phyloP scores from a whole-genome alignment of 345 rosid genomes.

The Populus tremula region DNA sequence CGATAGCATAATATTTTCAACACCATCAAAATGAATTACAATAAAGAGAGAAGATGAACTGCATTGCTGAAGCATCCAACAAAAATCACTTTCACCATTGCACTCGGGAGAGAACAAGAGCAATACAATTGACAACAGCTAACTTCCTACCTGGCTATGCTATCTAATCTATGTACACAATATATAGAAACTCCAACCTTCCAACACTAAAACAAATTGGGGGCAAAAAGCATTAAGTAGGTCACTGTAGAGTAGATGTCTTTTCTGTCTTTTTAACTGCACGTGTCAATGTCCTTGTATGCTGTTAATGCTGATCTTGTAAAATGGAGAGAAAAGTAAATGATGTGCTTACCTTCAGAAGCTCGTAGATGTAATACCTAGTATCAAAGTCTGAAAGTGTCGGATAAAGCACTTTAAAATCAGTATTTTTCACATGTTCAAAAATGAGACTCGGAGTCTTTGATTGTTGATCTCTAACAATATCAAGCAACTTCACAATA shows the following conservation, averaged over 20 bases:
- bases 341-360: conserved; percentile 59
- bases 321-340: background rate
- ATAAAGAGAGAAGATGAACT: background rate
- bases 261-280: background rate
- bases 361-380: conserved; percentile 83
- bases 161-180: background rate
- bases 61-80: background rate
- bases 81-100: background rate
- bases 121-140: background rate
- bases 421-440: conserved; percentile 89
- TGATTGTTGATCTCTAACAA: conserved; percentile 95
- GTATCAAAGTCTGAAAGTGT: conserved; percentile 82
- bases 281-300: background rate
- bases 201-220: background rate
- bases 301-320: background rate
- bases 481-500: conserved; percentile 85
- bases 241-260: background rate
- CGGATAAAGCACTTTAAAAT: conserved; percentile 93
- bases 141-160: background rate
- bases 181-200: background rate
- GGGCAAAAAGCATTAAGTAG: background rate
- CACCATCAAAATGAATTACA: background rate
- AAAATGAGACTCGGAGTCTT: conserved; percentile 92
- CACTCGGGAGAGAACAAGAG: background rate
- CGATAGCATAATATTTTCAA: background rate